Base-by-base conservation (phyloP, 441 rosid genomes). In the Populus hybrid region DNA sequence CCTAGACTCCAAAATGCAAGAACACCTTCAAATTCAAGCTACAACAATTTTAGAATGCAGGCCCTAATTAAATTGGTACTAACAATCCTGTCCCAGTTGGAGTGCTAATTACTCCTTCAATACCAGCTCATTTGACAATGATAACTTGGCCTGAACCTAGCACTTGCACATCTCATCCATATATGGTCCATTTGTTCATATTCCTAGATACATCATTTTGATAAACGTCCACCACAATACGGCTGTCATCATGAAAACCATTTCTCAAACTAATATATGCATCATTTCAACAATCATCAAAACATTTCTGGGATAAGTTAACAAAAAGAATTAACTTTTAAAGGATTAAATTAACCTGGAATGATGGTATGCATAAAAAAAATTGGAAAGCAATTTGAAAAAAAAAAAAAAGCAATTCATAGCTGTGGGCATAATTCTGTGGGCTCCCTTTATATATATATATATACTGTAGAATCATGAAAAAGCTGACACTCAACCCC, bases 41-140 rank as follows among this genome's bases (percentile, higher is more conserved):
- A 50, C 36, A 67, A 64, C 36, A 67, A 26, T 24, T 61, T 67
- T 4, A 32, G 24, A 65, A 73, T 61, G 57, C 18, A n/a, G 6
- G 57, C 46, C 20, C 23, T 57, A 16, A 36, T 12, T 4, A 3
- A 20, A 6, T 70, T 7, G 24, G 21, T 21, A 36, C 12, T 24
- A 23, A 71, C 9, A 42, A 50, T 21, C 35, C 2, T 53, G 53
- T 1, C 73, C 70, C 24, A 23, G 68, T 76, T 23, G 78, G 50
- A 34, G 63, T 26, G n/a, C 36, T 75, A 9, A 82, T 63, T 63
- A 36, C 68, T 36, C 16, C 57, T 80, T 16, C 46, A 23, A 38
- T 2, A 34, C 71, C 77, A 78, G 73, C 77, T 78, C 26, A 71
- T 65, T 35, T 38, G 38, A 20, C 10, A 66, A 65, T 57, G n/a